Percentiles rank a stretch among this genome's conserved stretches.
Evolutionary conservation across 225 moss, liverwort and hornwort species (phyloP).

Genomic region (Pseudoscleropodium purum): DNA sequence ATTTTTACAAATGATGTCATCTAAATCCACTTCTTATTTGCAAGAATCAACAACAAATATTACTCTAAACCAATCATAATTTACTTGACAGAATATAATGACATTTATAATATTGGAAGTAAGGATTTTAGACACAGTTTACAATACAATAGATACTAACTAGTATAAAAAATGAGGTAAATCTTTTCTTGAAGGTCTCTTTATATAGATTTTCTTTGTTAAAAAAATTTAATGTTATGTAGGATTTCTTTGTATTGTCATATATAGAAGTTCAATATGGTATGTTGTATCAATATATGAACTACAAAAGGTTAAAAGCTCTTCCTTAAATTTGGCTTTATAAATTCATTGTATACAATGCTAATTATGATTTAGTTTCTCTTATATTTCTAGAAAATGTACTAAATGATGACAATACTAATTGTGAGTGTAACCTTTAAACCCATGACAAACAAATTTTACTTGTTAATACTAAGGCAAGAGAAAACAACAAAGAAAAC

Average conservation of each 20-base stretch:
- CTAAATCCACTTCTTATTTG: background rate
- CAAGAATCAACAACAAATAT: background rate
- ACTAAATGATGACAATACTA: too few relatives aligned
- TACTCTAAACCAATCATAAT: background rate
- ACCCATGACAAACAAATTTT: fast-evolving
- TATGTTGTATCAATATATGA: too few relatives aligned
- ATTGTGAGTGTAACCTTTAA: too few relatives aligned
- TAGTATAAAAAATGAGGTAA: background rate
- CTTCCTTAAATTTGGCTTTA: too few relatives aligned
- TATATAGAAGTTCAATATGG: background rate
- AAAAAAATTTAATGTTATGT: background rate
- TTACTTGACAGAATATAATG: background rate
- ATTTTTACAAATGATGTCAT: background rate
- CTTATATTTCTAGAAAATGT: too few relatives aligned
- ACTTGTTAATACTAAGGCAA: background rate
- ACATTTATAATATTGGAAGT: background rate
- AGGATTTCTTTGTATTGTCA: background rate
- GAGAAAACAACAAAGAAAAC: background rate
- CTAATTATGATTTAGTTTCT: too few relatives aligned
- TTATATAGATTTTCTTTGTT: background rate
- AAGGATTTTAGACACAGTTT: background rate
- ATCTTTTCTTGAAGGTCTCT: background rate
- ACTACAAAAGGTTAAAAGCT: too few relatives aligned
- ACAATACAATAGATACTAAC: background rate
- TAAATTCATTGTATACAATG: too few relatives aligned